Evolutionary conservation across 2,329 filamentous ascomycete genomes (phyloP).

Genomic region (Cordyceps militaris): DNA sequence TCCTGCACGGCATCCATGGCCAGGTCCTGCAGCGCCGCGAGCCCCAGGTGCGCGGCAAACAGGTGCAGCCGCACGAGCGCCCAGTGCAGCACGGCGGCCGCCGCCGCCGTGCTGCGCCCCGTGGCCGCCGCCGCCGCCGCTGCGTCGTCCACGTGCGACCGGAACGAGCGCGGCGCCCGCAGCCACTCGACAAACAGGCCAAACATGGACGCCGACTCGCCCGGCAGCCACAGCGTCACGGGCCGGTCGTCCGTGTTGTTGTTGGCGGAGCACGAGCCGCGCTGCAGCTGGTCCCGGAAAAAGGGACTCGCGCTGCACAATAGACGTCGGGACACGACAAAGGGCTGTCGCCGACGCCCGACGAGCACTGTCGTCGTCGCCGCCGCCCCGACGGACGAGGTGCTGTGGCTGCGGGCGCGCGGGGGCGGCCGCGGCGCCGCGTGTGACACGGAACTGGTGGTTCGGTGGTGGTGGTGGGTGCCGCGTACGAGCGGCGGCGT

Average conservation of each 20-base stretch:
- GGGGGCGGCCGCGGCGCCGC: too few species aligned
- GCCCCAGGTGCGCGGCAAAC: conserved; percentile 45
- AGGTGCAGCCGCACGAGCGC: conserved; percentile 50
- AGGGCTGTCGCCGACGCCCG: conserved; percentile 34
- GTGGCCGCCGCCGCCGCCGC: conserved; percentile 22
- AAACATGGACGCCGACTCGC: conserved; percentile 45
- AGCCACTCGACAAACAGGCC: conserved; percentile 48
- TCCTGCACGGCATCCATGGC: conserved; percentile 54
- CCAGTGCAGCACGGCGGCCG: conserved; percentile 41
- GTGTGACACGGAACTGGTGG: background rate
- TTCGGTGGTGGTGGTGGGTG: background rate
- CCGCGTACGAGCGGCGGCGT: background rate
- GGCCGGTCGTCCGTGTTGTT: conserved; percentile 18
- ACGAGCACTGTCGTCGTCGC: conserved; percentile 33
- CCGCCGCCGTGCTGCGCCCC: conserved; percentile 18
- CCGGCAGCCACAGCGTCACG: conserved; percentile 34
- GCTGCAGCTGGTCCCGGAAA: conserved; percentile 40
- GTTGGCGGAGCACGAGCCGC: conserved; percentile 12
- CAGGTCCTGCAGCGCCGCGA: conserved; percentile 46
- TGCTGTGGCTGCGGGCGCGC: background rate
- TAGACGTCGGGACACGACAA: conserved; percentile 37
- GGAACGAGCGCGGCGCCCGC: conserved; percentile 37
- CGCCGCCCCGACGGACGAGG: conserved; percentile 14
- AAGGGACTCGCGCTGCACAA: conserved; percentile 41
- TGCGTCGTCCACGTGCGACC: conserved; percentile 33